Base-by-base conservation (phyloP, 176 grass and related monocot genomes). In the Olyra latifolia region DNA sequence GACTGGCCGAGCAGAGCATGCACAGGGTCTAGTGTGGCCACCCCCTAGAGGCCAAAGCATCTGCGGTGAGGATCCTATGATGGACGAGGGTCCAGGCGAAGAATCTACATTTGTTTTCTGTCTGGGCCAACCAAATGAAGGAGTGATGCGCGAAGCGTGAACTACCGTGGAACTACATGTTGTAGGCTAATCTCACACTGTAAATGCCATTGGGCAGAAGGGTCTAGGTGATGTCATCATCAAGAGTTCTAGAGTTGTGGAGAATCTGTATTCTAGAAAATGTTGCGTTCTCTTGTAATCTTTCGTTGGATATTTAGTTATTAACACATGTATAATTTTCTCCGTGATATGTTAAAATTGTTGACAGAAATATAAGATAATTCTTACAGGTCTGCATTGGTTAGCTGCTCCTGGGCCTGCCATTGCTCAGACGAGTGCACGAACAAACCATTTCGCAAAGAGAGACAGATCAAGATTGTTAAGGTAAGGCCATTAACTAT, bases 401-500 rank as follows among this genome's bases (percentile, higher is more conserved):
- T 84, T 41, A 98, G 96, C 77, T 98, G 96, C 80, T 93, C 92
- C 75, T 82, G 75, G 75, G 74, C 74, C 29, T 98, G 96, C 74
- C 79, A 83, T 48, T 98, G 96, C 68, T 90, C 92, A 80, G 93
- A 71, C 40, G 84, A 87, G 54, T 98, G 96, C 86, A 86, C 64
- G 61, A 98, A 98, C 46, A 92, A 81, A 86, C 92, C 92, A 32
- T 98, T 98, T 50, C 72, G 88, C 20, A 89, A 88, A 85, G 90
- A 93, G 55, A 98, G 86, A 69, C 91, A 72, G 65, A 87, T 95
- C 27, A 48, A 80, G 73, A 74, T 98, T 27, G 79, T 98, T 32
- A 98, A 98, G 95, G 95, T 95, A 81, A 91, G 76, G 40, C 29
- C 63, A 38, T 13, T 23, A 22, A 8, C 19, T 22, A 55, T 39